Base-by-base conservation (phyloP, 768 basidiomycete species). In the Holtermannia corniformis region DNA sequence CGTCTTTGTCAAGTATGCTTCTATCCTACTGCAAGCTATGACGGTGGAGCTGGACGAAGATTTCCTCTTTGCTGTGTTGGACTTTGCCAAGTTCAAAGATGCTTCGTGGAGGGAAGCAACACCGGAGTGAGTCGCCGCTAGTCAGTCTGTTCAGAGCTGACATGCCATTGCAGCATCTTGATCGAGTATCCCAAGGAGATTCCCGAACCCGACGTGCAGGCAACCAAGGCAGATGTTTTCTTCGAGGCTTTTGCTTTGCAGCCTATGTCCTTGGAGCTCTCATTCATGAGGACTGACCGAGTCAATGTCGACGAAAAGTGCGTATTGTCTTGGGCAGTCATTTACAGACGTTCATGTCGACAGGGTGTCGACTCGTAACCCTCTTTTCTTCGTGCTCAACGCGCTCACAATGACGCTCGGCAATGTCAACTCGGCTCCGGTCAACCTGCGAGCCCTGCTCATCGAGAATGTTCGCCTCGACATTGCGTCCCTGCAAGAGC, bases 11-110 rank as follows among this genome's bases (percentile, higher is more conserved):
- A 97, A 97, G 73, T 97, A 97, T 65, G 93, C 88, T 50, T 92
- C 92, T 1, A 80, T 97, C 48, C 75, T 99, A 13, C 75, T 99
- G 14, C 95, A 99, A 68, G 87, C 92, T 2, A 76, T 97, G 71
- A 95, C 90, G 0, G 82, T 99, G 14, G 91, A 96, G 65, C 80
- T 87, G n/a, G 95, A 99, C 67, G 95, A 99, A 73, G 95, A 97
- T 72, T 82, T 99, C 57, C 71, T 97, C 37, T 96, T 90, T 63
- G 82, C 92, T 0, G 72, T 97, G 10, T 85, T 91, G 63, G 93
- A 99, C 62, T 81, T 99, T 55, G 82, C 84, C 1, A 87, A 93
- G 64, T 83, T 96, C 65, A 82, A 86, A 61, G 91, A 87, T n/a
- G 80, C 82, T 4, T 85, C 87, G 0, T 96, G 93, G 87, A 85